Conservation (phyloP, 192 early-diverging fungal genomes). For the Spinellus fusiger region DNA sequence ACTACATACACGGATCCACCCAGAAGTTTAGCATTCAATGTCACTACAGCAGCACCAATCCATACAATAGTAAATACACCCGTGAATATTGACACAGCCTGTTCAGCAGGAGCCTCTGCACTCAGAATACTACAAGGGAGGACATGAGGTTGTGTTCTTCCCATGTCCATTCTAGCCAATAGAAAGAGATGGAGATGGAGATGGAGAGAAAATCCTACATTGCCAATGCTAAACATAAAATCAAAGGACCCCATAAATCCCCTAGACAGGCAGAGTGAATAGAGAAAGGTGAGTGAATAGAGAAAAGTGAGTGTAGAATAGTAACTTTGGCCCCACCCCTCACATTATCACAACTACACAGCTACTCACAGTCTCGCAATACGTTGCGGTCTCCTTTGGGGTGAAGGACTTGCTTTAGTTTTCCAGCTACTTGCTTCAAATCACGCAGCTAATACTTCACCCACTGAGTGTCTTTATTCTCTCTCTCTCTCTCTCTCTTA, state of each 20-base stretch:
- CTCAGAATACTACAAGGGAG: constrained; percentile 50
- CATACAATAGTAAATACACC: constrained; percentile 92
- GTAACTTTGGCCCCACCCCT: too few species aligned
- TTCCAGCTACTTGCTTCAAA: constrained; percentile 61
- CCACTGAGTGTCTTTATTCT: not conserved
- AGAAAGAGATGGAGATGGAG: not conserved
- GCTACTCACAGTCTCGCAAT: constrained; percentile 63
- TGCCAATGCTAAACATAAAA: constrained; percentile 87
- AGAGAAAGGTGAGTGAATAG: not conserved
- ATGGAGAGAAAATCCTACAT: constrained; percentile 26
- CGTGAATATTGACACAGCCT: constrained; percentile 85
- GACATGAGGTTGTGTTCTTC: not conserved
- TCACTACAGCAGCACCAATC: constrained; percentile 87
- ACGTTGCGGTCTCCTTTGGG: constrained; percentile 61
- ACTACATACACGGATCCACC: constrained; percentile 76
- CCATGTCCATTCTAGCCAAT: not conserved
- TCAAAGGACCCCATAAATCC: constrained; percentile 94
- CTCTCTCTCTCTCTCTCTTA: constrained; percentile 32
- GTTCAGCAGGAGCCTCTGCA: constrained; percentile 66
- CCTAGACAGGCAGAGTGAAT: constrained; percentile 52
- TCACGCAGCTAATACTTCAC: constrained; percentile 54
- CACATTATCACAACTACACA: too few species aligned
- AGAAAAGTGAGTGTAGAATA: constrained; percentile 20
- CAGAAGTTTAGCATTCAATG: constrained; percentile 90
- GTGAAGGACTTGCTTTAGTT: constrained; percentile 64